Percentiles rank a stretch among this genome's conserved stretches.
phyloP scores from a whole-genome alignment of 2,329 filamentous ascomycete species.

The Sporothrix humicola region DNA sequence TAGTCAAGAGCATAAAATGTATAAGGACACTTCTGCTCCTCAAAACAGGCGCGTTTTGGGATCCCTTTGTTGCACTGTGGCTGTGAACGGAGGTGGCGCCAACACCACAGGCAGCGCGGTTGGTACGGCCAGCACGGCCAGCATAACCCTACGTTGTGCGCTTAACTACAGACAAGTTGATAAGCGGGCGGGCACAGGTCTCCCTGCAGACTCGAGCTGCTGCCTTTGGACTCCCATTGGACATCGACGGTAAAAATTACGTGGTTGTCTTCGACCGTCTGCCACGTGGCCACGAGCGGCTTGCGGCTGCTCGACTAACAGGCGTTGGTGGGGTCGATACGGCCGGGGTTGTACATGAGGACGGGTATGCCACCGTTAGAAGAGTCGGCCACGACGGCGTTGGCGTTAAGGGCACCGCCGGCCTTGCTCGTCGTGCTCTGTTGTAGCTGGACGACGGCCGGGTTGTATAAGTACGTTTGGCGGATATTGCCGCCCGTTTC shows the following conservation, averaged over 20 bases:
- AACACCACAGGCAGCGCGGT: too few relatives aligned
- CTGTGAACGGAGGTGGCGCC: too few relatives aligned
- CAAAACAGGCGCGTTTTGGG: too few relatives aligned
- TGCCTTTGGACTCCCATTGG: slow-evolving; percentile 70
- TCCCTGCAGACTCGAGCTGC: slow-evolving; percentile 67
- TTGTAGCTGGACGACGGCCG: slow-evolving; percentile 62
- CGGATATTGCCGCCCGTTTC: slow-evolving; percentile 75
- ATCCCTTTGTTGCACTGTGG: too few relatives aligned
- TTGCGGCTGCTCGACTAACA: slow-evolving; percentile 69
- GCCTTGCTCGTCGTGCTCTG: slow-evolving; percentile 60
- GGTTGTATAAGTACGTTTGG: slow-evolving; percentile 70
- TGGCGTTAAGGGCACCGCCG: slow-evolving; percentile 60
- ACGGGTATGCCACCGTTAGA: slow-evolving; percentile 49
- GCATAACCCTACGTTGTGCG: slow-evolving; percentile 56
- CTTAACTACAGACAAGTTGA: slow-evolving; percentile 67
- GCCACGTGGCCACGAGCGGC: slow-evolving; percentile 70
- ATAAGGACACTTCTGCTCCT: too few relatives aligned
- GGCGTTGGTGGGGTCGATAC: slow-evolving; percentile 65
- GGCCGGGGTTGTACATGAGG: slow-evolving; percentile 72
- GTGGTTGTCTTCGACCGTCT: slow-evolving; percentile 57
- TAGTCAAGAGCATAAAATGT: too few relatives aligned
- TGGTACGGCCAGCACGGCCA: too few relatives aligned
- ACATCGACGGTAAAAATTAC: slow-evolving; percentile 74
- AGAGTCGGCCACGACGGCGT: slow-evolving; percentile 56
- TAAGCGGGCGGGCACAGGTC: slow-evolving; percentile 64